phyloP scores from a whole-genome alignment of 176 grass and related monocot genomes.

The Raddia distichophylla region DNA sequence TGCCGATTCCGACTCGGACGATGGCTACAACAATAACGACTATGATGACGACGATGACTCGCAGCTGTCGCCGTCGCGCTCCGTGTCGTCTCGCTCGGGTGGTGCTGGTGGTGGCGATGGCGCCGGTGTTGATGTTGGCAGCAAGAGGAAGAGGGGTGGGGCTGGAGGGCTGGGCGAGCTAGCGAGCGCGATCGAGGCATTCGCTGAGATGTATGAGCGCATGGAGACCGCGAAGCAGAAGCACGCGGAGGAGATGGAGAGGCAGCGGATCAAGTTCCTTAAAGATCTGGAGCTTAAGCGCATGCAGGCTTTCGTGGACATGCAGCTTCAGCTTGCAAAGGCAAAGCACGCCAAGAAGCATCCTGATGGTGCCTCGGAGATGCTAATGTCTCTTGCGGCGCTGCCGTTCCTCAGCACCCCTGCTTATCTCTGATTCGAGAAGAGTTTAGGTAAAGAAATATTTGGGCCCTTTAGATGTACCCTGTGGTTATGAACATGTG shows the following conservation, averaged over 20 bases:
- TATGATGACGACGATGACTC: conserved; percentile 47
- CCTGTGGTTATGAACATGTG: conserved; percentile 1
- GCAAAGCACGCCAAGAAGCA: conserved; percentile 54
- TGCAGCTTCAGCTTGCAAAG: conserved; percentile 78
- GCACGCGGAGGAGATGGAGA: conserved; percentile 91
- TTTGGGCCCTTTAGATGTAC: conserved; percentile 19
- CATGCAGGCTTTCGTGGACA: conserved; percentile 93
- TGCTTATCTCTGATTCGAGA: conserved; percentile 56
- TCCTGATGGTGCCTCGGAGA: conserved; percentile 49
- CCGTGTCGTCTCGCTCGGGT: conserved; percentile 56
- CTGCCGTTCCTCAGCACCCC: conserved; percentile 73
- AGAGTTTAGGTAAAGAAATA: conserved; percentile 53
- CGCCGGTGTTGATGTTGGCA: conserved; percentile 21
- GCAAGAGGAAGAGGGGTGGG: conserved; percentile 41
- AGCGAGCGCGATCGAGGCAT: conserved; percentile 73
- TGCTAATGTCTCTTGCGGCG: conserved; percentile 61
- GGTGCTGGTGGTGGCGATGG: not conserved
- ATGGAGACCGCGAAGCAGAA: conserved; percentile 84
- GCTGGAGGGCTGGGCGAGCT: conserved; percentile 70
- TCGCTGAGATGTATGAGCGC: conserved; percentile 87
- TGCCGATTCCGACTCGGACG: conserved; percentile 60
- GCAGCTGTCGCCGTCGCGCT: conserved; percentile 58
- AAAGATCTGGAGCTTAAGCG: conserved; percentile 88
- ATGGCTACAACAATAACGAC: conserved; percentile 53
- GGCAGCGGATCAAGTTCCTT: conserved; percentile 88